A percentile compares a stretch with the other conserved stretches of the same genome.
Conservation (phyloP, 2,329 filamentous ascomycete species). For the Fusarium veterinarium region DNA sequence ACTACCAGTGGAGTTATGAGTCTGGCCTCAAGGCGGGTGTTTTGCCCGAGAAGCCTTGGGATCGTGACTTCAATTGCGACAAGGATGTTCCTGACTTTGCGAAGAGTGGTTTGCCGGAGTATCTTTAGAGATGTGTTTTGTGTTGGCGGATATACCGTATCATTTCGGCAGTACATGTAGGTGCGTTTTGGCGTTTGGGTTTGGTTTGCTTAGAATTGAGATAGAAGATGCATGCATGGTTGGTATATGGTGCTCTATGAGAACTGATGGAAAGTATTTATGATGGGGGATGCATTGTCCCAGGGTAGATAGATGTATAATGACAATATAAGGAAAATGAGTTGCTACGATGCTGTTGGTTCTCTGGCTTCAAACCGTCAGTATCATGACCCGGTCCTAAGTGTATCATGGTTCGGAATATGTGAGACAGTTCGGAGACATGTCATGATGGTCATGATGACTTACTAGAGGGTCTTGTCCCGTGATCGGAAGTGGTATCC, state of each 20-base stretch:
- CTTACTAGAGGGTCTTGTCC: neutral
- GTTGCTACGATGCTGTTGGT: neutral
- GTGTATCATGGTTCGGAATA: neutral
- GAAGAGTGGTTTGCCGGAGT: conserved; percentile 60
- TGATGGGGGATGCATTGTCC: neutral
- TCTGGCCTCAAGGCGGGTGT: conserved; percentile 81
- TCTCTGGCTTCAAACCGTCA: neutral
- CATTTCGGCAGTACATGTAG: neutral
- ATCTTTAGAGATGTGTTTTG: conserved; percentile 49
- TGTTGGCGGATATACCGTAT: conserved; percentile 13
- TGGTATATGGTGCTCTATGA: conserved; percentile 18
- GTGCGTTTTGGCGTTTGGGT: conserved; percentile 20
- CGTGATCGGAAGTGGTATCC: neutral
- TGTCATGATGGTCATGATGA: neutral
- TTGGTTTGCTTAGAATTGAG: neutral
- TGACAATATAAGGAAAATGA: neutral
- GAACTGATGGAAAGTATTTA: conserved; percentile 5
- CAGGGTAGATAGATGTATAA: conserved; percentile 22
- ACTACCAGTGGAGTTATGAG: conserved; percentile 93
- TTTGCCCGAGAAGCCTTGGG: conserved; percentile 79
- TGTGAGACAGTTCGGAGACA: neutral
- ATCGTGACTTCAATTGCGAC: conserved; percentile 76
- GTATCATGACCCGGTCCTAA: neutral
- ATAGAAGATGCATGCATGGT: conserved; percentile 10
- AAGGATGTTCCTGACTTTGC: conserved; percentile 65